Base-by-base conservation (phyloP, 1,139 yeast species). In the Saccharomyces pastorianus region DNA sequence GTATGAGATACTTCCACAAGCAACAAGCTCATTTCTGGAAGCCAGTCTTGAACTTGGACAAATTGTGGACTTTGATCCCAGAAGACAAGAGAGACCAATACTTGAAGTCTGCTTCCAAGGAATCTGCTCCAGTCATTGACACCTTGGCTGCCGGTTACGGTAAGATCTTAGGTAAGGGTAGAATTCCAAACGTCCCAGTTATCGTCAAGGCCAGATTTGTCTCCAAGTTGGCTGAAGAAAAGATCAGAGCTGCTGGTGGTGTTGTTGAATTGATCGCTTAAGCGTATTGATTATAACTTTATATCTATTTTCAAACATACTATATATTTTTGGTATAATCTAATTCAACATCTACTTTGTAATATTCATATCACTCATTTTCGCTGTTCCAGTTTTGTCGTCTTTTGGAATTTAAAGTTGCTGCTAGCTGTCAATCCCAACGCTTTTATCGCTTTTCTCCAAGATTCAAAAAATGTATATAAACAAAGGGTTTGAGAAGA, bases 1-100 rank as follows among this genome's bases (percentile, higher is more conserved):
- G 99, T 91, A 93, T 93, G 98, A 90, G 99, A 88, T 87, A 88
- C 87, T 95, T 88, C 96, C 98, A 90, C 91, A 85, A 87, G 80
- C 96, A 90, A 82, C 81, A 80, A 75, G 81, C 80, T 83, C 97
- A 89, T 78, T 87, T 85, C 91, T 93, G 98, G 98, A 86, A 82
- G 79, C 98, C 99, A 78, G 88, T 87, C 72, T 81, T 95, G 80
- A 95, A 95, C 95, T 82, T 95, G 77, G 98, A 95, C 85, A 89
- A 89, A 80, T 88, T 95, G 78, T 95, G 99, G 99, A 82, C 97
- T 72, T 85, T 95, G 75, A 86, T 95, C 74, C 95, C 93, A 70
- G 86, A 83, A 73, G 96, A 88, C 73, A 85, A 88, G 84, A 90
- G 93, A 80, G 99, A 93, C 71, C 89, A 88, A 79, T 88, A 87